Evolutionary conservation across 805 yeast species (phyloP), one percentile per base, ranked within the genome.

Genomic region (Hanseniaspora vineae): DNA sequence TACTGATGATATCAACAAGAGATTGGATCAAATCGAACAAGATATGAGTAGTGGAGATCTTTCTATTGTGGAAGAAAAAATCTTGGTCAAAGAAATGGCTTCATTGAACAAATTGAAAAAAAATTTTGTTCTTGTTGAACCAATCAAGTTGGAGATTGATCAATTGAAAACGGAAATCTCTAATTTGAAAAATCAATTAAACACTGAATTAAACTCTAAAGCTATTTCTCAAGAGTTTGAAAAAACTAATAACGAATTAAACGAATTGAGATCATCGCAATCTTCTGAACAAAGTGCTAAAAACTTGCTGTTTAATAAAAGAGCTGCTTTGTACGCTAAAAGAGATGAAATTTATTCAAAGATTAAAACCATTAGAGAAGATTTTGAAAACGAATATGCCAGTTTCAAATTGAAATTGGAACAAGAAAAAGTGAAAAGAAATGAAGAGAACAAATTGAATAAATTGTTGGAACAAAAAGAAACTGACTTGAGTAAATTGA

Each of bases 21-120:
- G 81, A 65, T 72, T 84, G 59, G 61, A 63, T 50, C 71, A 70
- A 54, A 76, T 87, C 59, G 97, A 92, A 63, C 75, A 73, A 42
- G 71, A 75, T 55, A 81, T 92, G 52, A 85, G 84, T 48, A 67
- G 83, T 45, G 97, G 97, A 53, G 67, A 73, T 43, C 72, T 92
- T 62, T 77, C 85, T 57, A 78, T 92, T 60, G 97, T 88, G 47
- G 96, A 90, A 53, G 99, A 92, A 75, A 82, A 86, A 71, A 75
- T 80, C 61, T 67, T 73, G 54, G 78, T 92, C 55, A 84, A 84
- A 69, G 97, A 90, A 69, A 84, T 87, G 73, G 75, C 87, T 46
- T 66, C 80, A 43, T 76, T 92, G 65, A 80, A 90, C 67, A 87
- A 85, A 68, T 69, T 84, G 61, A 78, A 81, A 60, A 83, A 82